Evolutionary conservation across 495 filamentous ascomycete genomes (phyloP).

Genomic region (Penicillium egyptiacum): DNA sequence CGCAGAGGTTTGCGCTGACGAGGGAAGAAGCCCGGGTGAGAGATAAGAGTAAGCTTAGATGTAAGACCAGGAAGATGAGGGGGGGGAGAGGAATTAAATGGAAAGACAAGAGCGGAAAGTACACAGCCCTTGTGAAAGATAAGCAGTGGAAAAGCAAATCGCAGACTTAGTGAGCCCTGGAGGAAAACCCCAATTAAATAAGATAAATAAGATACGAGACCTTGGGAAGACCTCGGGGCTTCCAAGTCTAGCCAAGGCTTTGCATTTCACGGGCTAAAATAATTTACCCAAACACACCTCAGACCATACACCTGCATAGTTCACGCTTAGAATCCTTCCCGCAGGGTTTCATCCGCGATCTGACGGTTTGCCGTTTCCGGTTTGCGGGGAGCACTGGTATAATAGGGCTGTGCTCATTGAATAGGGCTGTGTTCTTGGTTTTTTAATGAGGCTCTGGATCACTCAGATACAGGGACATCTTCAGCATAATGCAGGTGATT

Average conservation of each 20-base stretch:
- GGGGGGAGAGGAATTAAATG: neutral
- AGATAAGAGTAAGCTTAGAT: neutral
- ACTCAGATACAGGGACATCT: neutral
- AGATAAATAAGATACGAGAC: constrained; percentile 1
- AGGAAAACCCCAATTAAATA: neutral
- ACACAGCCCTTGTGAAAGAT: neutral
- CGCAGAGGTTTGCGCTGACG: neutral
- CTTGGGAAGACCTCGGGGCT: neutral
- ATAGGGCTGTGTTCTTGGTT: no score
- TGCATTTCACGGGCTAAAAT: constrained; percentile 1
- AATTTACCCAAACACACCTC: neutral
- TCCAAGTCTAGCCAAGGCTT: neutral
- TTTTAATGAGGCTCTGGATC: neutral
- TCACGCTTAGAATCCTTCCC: neutral
- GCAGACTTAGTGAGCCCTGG: neutral
- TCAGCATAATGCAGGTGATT: neutral
- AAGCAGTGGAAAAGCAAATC: neutral
- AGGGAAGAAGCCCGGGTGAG: neutral
- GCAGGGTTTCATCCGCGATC: neutral
- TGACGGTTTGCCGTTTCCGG: neutral
- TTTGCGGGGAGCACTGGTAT: neutral
- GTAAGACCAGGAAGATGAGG: neutral
- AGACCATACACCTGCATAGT: neutral
- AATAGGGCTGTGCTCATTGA: neutral
- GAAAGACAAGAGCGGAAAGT: neutral